A percentile compares a stretch with the other conserved stretches of the same genome.
Conservation (phyloP, 192 early-diverging fungal species). For the Coemansia sp. region DNA sequence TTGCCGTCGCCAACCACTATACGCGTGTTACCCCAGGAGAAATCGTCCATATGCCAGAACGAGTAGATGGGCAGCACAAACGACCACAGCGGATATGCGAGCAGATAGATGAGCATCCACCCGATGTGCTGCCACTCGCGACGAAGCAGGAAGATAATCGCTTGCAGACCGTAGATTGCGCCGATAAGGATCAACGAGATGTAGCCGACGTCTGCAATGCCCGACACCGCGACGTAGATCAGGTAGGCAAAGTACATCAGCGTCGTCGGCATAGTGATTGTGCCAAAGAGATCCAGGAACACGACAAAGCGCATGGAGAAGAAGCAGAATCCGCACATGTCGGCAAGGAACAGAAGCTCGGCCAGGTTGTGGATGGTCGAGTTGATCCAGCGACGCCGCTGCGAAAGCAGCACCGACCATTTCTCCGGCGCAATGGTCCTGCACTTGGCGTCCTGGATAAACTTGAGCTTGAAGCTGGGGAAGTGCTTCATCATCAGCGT, state of each 20-base stretch:
- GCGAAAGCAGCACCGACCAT: constrained; percentile 86
- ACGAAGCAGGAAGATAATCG: constrained; percentile 77
- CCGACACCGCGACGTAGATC: constrained; percentile 66
- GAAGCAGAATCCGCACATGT: constrained; percentile 96
- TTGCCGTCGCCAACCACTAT: constrained; percentile 69
- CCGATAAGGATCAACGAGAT: constrained; percentile 79
- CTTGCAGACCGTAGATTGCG: constrained; percentile 86
- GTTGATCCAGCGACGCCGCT: constrained; percentile 99
- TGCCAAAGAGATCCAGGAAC: constrained; percentile 88
- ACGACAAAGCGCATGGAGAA: constrained; percentile 98
- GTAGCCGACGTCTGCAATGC: constrained; percentile 65
- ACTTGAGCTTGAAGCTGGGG: constrained; percentile 90
- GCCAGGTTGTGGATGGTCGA: constrained; percentile 96
- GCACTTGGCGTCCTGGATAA: constrained; percentile 87
- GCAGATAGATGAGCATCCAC: constrained; percentile 83
- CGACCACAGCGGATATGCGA: constrained; percentile 85
- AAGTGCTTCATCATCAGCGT: constrained; percentile 98
- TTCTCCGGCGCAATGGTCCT: constrained; percentile 87
- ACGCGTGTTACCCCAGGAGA: constrained; percentile 97
- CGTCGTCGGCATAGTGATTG: constrained; percentile 74
- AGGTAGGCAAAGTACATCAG: constrained; percentile 80
- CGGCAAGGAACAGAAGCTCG: constrained; percentile 78
- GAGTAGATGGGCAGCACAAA: constrained; percentile 91
- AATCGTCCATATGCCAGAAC: constrained; percentile 99
- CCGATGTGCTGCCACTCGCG: constrained; percentile 76